Conservation (phyloP, 352 stramenopile species). For the Phytophthora palmivora region DNA sequence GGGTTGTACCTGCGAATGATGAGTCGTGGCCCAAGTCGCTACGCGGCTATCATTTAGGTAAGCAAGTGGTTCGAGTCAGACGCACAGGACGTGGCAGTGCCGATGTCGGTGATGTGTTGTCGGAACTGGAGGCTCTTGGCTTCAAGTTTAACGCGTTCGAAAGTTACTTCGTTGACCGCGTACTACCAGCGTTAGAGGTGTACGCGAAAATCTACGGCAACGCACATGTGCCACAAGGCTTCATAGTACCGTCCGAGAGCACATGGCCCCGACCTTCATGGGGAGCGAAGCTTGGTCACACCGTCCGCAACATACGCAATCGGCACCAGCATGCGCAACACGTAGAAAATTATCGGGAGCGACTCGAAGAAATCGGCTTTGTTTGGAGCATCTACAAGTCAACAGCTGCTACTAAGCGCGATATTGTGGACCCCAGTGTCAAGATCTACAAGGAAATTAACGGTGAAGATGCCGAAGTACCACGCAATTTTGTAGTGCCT, state of each 20-base stretch:
- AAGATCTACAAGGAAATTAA: constrained; percentile 87
- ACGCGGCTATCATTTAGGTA: constrained; percentile 88
- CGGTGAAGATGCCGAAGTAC: constrained; percentile 68
- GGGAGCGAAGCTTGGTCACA: constrained; percentile 89
- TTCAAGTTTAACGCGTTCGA: constrained; percentile 77
- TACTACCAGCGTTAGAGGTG: constrained; percentile 75
- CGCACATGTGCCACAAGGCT: constrained; percentile 90
- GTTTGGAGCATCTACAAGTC: constrained; percentile 87
- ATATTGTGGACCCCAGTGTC: constrained; percentile 64
- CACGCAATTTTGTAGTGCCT: constrained; percentile 77
- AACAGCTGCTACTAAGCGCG: constrained; percentile 51
- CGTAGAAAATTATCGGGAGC: constrained; percentile 75
- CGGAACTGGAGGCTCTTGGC: constrained; percentile 63
- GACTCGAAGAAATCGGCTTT: constrained; percentile 92
- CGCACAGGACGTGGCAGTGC: constrained; percentile 50
- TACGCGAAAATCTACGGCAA: constrained; percentile 90
- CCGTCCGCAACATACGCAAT: constrained; percentile 91
- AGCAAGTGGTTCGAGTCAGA: constrained; percentile 71
- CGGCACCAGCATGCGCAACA: constrained; percentile 90
- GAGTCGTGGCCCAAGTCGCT: constrained; percentile 74
- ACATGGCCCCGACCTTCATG: constrained; percentile 84
- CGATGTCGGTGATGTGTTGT: constrained; percentile 57
- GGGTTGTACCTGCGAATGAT: constrained; percentile 54
- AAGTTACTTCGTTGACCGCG: constrained; percentile 62
- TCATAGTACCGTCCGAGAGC: constrained; percentile 83